phyloP scores from a whole-genome alignment of 164 flowering plant species.

The Umbilicus rupestris region DNA sequence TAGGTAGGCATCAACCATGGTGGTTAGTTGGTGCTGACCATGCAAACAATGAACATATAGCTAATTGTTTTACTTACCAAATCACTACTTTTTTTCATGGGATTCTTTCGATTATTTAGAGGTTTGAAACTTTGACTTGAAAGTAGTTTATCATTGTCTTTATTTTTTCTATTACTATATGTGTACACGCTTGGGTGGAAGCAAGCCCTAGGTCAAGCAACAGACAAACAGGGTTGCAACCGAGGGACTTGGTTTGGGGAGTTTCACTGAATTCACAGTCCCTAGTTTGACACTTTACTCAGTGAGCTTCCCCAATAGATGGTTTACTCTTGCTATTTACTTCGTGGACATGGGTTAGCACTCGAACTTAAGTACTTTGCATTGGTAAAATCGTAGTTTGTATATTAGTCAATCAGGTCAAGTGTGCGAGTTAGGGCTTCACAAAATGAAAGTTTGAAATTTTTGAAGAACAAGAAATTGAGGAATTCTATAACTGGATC shows the following conservation, averaged over 20 bases:
- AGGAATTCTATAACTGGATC: background rate
- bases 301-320: constrained; percentile 1
- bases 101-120: background rate
- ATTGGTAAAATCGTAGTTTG: background rate
- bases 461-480: constrained; percentile 2
- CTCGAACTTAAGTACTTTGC: background rate
- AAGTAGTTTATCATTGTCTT: background rate
- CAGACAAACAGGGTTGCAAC: constrained; percentile 54
- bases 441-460: constrained; percentile 1
- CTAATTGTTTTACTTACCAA: background rate
- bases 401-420: too few relatives aligned
- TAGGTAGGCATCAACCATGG: background rate
- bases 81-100: background rate
- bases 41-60: constrained; percentile 1
- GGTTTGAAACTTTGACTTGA: background rate
- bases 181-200: constrained; percentile 43
- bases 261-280: constrained; percentile 51
- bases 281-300: constrained; percentile 20
- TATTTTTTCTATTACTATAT: background rate
- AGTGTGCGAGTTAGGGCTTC: background rate
- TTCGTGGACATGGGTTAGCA: background rate
- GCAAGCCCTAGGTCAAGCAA: constrained; percentile 56
- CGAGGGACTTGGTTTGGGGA: constrained; percentile 55
- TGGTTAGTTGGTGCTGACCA: background rate
- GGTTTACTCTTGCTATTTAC: background rate